A percentile compares a stretch with the other conserved stretches of the same genome.
phyloP scores from a whole-genome alignment of 768 basidiomycete species.

The Agaricus bisporus region DNA sequence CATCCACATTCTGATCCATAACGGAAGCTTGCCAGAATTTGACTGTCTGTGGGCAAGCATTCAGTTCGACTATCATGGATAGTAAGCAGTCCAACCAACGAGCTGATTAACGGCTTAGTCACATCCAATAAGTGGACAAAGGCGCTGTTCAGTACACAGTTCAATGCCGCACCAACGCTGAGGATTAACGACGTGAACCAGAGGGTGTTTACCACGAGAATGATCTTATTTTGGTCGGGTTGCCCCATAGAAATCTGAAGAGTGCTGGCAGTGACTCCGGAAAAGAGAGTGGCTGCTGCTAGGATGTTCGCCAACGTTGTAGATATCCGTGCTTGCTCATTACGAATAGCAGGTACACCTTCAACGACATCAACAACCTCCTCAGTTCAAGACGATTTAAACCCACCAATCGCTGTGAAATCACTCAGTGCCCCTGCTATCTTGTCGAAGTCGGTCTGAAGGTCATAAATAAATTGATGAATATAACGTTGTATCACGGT shows the following conservation, averaged over 20 bases:
- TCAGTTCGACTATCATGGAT: not conserved
- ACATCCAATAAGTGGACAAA: too few relatives aligned
- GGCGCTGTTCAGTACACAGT: not conserved
- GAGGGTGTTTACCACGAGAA: not conserved
- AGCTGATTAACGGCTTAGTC: too few relatives aligned
- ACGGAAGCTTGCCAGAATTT: not conserved
- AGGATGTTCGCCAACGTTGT: not conserved
- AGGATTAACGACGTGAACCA: not conserved
- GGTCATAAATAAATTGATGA: constrained; percentile 5
- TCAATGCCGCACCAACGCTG: not conserved
- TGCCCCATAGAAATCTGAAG: not conserved
- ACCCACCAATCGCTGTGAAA: constrained; percentile 1
- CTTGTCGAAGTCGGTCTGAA: not conserved
- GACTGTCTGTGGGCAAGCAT: not conserved
- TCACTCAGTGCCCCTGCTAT: not conserved
- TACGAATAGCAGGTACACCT: constrained; percentile 3
- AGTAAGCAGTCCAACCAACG: too few relatives aligned
- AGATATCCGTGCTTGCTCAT: not conserved
- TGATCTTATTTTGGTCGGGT: not conserved
- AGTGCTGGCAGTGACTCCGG: not conserved
- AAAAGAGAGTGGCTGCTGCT: not conserved
- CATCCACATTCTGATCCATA: constrained; percentile 4
- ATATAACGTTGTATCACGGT: constrained; percentile 3
- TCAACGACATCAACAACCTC: not conserved
- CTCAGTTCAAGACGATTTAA: not conserved